Percentiles rank a stretch among this genome's conserved stretches.
Conservation (phyloP, 768 basidiomycete genomes). For the Imleria badia region DNA sequence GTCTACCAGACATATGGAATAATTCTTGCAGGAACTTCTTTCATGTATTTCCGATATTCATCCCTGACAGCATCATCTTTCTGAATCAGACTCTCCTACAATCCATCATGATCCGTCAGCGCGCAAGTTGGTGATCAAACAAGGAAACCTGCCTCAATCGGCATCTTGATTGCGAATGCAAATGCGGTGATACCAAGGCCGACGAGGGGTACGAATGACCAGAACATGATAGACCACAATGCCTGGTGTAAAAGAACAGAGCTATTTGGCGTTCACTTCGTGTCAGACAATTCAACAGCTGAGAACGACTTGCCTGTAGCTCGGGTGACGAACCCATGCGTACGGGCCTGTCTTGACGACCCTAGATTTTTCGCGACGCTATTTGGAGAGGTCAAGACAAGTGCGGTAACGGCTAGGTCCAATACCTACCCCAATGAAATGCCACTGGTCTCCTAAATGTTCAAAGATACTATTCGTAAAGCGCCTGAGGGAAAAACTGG, state of each 20-base stretch:
- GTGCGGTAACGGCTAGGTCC: accelerated
- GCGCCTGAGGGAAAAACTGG: conserved; percentile 4
- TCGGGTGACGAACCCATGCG: conserved; percentile 35
- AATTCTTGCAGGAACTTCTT: conserved; percentile 26
- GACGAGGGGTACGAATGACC: conserved; percentile 31
- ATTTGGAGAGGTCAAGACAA: background rate
- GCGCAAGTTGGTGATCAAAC: background rate
- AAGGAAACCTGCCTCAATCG: conserved; percentile 27
- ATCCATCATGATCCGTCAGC: background rate
- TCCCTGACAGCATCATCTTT: conserved; percentile 17
- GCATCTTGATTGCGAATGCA: conserved; percentile 31
- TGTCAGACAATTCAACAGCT: background rate
- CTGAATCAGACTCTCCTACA: conserved; percentile 30
- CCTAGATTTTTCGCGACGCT: conserved; percentile 31
- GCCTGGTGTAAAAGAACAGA: conserved; percentile 16
- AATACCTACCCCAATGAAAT: conserved; percentile 24
- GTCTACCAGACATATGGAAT: conserved; percentile 28
- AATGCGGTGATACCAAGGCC: conserved; percentile 14
- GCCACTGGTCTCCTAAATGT: conserved; percentile 29
- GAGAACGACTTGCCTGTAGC: conserved; percentile 23
- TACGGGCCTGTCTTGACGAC: conserved; percentile 35
- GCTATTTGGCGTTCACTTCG: background rate
- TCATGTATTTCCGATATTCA: conserved; percentile 31
- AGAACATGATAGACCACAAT: conserved; percentile 27
- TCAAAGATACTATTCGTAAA: background rate